Evolutionary conservation across 2,329 filamentous ascomycete genomes (phyloP).

Genomic region (Nothopassalora personata): DNA sequence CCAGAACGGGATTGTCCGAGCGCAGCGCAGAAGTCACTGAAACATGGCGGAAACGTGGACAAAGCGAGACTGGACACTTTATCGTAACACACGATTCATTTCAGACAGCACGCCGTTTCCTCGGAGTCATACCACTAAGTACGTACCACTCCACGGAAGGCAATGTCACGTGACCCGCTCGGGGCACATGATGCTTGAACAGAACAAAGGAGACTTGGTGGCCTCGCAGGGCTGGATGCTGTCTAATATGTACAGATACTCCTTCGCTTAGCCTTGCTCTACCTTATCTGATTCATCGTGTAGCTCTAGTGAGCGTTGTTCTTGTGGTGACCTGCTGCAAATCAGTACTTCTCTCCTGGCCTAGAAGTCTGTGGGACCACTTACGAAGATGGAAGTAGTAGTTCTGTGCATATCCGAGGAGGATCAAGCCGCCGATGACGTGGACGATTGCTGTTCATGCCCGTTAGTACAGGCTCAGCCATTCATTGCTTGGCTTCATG

Average conservation of each 20-base stretch:
- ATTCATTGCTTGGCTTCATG: neutral
- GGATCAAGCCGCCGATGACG: constrained; percentile 69
- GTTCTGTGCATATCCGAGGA: constrained; percentile 90
- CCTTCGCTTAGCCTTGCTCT: constrained; percentile 6
- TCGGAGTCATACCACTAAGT: too few relatives aligned
- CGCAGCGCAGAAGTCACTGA: neutral
- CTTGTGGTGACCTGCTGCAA: constrained; percentile 87
- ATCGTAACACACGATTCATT: neutral
- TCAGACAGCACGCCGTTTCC: neutral
- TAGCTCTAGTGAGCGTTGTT: constrained; percentile 87
- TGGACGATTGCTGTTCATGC: constrained; percentile 73
- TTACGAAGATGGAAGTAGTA: constrained; percentile 99
- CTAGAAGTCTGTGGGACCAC: constrained; percentile 36
- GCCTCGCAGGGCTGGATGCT: constrained; percentile 12
- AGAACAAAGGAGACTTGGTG: constrained; percentile 7
- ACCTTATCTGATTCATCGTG: neutral
- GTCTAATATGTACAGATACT: constrained; percentile 20
- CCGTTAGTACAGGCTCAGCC: constrained; percentile 11
- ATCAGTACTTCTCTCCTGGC: constrained; percentile 19
- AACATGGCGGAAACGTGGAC: neutral
- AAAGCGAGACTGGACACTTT: neutral
- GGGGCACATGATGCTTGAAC: neutral
- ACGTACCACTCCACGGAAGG: too few relatives aligned
- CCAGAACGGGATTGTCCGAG: neutral
- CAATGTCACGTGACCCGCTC: constrained; percentile 1